A percentile compares a stretch with the other conserved stretches of the same genome.
These are phyloP conservation scores for Neurospora tetrasperma DNA, from an alignment of 495 filamentous ascomycete genomes.

Conservation along the genomic window DNA sequence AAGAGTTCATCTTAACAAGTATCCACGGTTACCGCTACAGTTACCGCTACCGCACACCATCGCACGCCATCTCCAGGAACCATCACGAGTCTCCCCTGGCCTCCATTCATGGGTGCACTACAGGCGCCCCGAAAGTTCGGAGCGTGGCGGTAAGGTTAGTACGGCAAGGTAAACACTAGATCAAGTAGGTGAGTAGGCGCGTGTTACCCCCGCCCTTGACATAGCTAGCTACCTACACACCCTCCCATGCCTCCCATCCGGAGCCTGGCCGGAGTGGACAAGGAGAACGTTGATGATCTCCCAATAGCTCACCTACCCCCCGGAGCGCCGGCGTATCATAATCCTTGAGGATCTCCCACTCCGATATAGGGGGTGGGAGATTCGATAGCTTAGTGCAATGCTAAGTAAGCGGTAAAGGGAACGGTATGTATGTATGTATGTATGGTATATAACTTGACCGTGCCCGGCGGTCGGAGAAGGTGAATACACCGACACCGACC, in stretches of 20 bases:
- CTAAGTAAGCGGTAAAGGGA: not conserved
- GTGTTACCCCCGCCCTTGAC: not conserved
- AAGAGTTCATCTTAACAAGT: not conserved
- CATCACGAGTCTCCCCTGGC: not conserved
- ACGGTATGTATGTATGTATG: not conserved
- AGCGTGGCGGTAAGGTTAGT: not conserved
- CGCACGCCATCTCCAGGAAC: not conserved
- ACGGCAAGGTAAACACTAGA: not conserved
- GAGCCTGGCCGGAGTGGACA: not conserved
- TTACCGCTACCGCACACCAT: not conserved
- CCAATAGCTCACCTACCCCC: not conserved
- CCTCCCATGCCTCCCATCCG: not conserved
- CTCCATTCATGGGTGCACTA: not conserved
- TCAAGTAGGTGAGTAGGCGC: not conserved
- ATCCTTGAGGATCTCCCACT: not conserved
- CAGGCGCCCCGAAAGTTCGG: not conserved
- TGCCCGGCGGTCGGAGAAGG: not conserved
- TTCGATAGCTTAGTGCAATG: not conserved
- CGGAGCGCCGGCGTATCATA: not conserved
- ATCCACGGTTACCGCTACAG: not conserved
- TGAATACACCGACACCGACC: not conserved
- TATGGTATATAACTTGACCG: not conserved
- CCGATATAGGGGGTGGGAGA: not conserved
- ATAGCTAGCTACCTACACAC: not conserved
- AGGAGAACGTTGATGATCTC: not conserved